Conservation (phyloP, 495 filamentous ascomycete genomes). For the Delitschia confertaspora region DNA sequence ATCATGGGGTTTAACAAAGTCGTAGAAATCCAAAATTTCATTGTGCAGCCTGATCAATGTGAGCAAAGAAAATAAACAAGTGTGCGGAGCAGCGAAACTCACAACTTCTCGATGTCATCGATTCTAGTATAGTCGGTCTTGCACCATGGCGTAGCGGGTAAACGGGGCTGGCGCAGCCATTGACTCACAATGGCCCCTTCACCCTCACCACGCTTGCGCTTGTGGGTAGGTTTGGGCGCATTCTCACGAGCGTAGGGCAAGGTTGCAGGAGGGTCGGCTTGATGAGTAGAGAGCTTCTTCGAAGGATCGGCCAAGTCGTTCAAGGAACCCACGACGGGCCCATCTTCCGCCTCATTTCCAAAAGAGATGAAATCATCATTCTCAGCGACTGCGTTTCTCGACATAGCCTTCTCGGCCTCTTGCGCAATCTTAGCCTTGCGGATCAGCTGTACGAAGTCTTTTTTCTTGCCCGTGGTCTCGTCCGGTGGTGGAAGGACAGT, state of each 20-base stretch:
- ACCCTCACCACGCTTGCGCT: constrained; percentile 59
- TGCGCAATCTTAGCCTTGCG: constrained; percentile 68
- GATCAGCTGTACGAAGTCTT: constrained; percentile 79
- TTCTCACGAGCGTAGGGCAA: neutral
- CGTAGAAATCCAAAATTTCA: constrained; percentile 81
- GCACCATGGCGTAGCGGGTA: constrained; percentile 44
- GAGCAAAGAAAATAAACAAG: neutral
- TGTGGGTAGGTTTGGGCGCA: constrained; percentile 38
- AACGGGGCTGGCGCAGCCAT: constrained; percentile 45
- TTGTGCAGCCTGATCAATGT: constrained; percentile 54
- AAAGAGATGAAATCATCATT: constrained; percentile 82
- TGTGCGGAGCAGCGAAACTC: constrained; percentile 2
- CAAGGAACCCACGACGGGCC: constrained; percentile 5
- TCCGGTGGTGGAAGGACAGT: constrained; percentile 68
- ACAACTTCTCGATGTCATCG: constrained; percentile 8
- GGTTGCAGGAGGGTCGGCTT: neutral
- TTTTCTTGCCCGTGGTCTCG: constrained; percentile 54
- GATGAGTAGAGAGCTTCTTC: neutral
- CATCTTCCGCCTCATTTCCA: constrained; percentile 48
- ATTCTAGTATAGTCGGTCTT: constrained; percentile 1
- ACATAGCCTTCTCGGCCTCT: constrained; percentile 31
- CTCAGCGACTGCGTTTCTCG: constrained; percentile 47
- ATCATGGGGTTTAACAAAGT: constrained; percentile 64
- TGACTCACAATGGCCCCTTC: constrained; percentile 44
- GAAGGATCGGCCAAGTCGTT: constrained; percentile 2